Evolutionary conservation across 768 basidiomycete genomes (phyloP).

Genomic region (Lentinula detonsa): DNA sequence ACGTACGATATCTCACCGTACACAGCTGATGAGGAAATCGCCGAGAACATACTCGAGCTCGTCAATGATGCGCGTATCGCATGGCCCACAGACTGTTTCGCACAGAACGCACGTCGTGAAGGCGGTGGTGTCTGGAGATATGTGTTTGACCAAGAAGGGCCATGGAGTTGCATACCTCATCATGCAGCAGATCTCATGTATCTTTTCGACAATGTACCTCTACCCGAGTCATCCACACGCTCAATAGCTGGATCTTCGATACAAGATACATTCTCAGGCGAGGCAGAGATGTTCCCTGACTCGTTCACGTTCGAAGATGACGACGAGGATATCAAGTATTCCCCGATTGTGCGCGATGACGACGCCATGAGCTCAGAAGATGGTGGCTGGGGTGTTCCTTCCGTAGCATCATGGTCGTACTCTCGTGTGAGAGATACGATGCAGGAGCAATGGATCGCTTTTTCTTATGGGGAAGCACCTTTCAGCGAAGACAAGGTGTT

Average conservation of each 20-base stretch:
- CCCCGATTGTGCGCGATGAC: conserved; percentile 15
- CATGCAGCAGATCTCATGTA: conserved; percentile 72
- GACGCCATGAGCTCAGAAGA: conserved; percentile 11
- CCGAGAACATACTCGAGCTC: conserved; percentile 64
- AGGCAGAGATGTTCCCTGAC: conserved; percentile 22
- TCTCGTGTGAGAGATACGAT: conserved; percentile 62
- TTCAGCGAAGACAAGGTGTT: conserved; percentile 68
- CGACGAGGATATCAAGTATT: conserved; percentile 23
- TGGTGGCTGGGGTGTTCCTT: conserved; percentile 28
- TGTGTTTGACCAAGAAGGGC: conserved; percentile 78
- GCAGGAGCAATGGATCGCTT: conserved; percentile 70
- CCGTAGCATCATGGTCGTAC: conserved; percentile 66
- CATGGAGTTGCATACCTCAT: conserved; percentile 56
- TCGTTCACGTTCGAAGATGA: conserved; percentile 20
- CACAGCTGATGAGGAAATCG: conserved; percentile 60
- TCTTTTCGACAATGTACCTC: conserved; percentile 70
- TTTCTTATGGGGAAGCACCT: conserved; percentile 67
- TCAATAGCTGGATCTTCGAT: conserved; percentile 9
- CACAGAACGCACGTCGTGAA: conserved; percentile 40
- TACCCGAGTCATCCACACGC: conserved; percentile 31
- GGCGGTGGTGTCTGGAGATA: conserved; percentile 73
- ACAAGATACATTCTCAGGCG: background rate
- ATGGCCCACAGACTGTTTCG: conserved; percentile 70
- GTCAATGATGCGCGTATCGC: conserved; percentile 71
- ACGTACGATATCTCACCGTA: conserved; percentile 66